These are phyloP conservation scores for Ustilago cynodontis DNA, from an alignment of 1,284 basidiomycete genomes.

Conservation along the genomic window DNA sequence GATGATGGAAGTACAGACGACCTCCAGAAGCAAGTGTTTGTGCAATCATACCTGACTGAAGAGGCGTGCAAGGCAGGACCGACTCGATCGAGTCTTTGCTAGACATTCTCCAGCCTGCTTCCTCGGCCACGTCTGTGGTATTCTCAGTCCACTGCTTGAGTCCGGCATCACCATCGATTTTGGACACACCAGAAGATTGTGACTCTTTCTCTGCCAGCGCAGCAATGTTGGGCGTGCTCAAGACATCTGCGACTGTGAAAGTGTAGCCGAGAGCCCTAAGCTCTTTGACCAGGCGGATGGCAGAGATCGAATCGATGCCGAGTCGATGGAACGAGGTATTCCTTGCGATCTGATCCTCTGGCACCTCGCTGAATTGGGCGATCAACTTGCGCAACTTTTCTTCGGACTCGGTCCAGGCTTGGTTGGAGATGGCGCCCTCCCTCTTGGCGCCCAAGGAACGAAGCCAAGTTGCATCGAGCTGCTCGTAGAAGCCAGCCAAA, in stretches of 20 bases:
- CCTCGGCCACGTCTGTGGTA: slow-evolving; percentile 10
- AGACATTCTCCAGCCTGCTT: slow-evolving; percentile 24
- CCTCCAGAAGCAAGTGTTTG: slow-evolving; percentile 56
- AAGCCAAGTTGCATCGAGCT: slow-evolving; percentile 28
- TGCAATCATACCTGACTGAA: slow-evolving; percentile 66
- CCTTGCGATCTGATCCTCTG: slow-evolving; percentile 33
- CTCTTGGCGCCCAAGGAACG: slow-evolving; percentile 28
- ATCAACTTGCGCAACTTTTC: slow-evolving; percentile 34
- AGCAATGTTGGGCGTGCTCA: slow-evolving; percentile 50
- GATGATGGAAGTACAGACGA: slow-evolving; percentile 59
- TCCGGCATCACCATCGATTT: neutral
- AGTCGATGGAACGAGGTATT: slow-evolving; percentile 62
- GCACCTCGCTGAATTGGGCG: slow-evolving; percentile 34
- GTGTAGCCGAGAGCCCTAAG: slow-evolving; percentile 33
- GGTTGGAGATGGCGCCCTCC: slow-evolving; percentile 20
- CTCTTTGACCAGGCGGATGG: slow-evolving; percentile 53
- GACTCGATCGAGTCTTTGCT: slow-evolving; percentile 33
- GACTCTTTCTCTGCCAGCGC: slow-evolving; percentile 44
- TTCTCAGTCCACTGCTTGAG: slow-evolving; percentile 18
- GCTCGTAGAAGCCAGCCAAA: slow-evolving; percentile 38
- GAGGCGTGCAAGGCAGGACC: slow-evolving; percentile 64
- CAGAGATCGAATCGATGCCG: slow-evolving; percentile 67
- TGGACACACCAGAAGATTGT: neutral
- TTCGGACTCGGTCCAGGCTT: slow-evolving; percentile 40
- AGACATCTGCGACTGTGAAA: slow-evolving; percentile 50